These are phyloP conservation scores for Fusarium beomiforme DNA, from an alignment of 2,329 filamentous ascomycete genomes.

Conservation along the genomic window DNA sequence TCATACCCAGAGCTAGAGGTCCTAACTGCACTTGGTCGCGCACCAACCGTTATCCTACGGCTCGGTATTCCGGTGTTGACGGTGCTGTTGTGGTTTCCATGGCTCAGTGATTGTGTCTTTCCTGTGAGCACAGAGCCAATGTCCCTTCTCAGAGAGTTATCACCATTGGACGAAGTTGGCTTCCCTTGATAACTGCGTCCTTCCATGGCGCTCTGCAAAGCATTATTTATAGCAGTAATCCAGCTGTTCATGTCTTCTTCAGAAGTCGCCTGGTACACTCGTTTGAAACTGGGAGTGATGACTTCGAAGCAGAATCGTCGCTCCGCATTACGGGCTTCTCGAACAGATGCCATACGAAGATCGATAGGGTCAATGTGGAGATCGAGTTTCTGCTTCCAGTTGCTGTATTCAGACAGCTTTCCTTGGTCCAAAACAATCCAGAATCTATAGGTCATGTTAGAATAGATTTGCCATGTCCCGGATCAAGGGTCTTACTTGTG, in stretches of 20 bases:
- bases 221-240: conserved; percentile 97
- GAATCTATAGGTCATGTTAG: conserved; percentile 69
- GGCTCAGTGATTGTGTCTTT: conserved; percentile 79
- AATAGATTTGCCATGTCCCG: background rate
- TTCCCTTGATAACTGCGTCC: conserved; percentile 71
- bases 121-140: conserved; percentile 94
- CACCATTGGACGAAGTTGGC: conserved; percentile 54
- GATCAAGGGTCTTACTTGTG: conserved; percentile 78
- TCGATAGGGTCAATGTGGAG: conserved; percentile 99
- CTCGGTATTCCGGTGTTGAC: conserved; percentile 68
- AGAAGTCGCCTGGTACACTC: conserved; percentile 96
- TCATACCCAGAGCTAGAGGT: conserved; percentile 78
- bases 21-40: conserved; percentile 77
- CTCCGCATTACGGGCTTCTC: conserved; percentile 94
- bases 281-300: conserved; percentile 94
- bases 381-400: conserved; percentile 98
- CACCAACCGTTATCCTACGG: conserved; percentile 90
- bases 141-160: conserved; percentile 77
- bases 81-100: conserved; percentile 62
- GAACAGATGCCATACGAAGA: conserved; percentile 93
- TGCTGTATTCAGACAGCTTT: conserved; percentile 96
- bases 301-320: conserved; percentile 98
- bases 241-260: conserved; percentile 98
- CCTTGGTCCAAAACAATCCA: conserved; percentile 99
- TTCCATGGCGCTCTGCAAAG: conserved; percentile 94